phyloP scores from a whole-genome alignment of 257 asterid species.

The Scutellaria minor region DNA sequence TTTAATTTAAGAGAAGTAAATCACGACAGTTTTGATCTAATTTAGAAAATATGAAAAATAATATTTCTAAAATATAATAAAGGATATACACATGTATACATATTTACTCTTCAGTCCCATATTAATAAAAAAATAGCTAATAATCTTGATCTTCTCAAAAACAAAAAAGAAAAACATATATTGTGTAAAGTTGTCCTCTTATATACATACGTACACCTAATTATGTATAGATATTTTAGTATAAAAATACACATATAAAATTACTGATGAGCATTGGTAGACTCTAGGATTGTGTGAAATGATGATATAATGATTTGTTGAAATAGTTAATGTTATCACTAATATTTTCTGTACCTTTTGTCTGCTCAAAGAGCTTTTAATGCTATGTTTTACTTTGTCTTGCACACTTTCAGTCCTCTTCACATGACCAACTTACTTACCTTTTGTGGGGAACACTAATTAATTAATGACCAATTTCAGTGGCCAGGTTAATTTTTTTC shows the following conservation, averaged over 20 bases:
- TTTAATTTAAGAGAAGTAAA: no score
- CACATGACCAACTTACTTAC: conserved; percentile 19
- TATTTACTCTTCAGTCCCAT: no score
- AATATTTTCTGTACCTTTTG: conserved; percentile 14
- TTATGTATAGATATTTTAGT: neutral
- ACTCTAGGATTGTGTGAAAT: conserved; percentile 16
- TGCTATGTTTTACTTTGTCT: conserved; percentile 25
- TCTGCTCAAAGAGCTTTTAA: conserved; percentile 28
- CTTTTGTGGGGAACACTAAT: conserved; percentile 10
- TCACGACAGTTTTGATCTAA: no score
- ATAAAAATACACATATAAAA: neutral
- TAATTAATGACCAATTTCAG: neutral
- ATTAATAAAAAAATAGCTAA: no score
- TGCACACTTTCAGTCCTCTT: conserved; percentile 27
- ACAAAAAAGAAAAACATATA: neutral
- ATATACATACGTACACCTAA: neutral
- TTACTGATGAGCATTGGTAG: neutral
- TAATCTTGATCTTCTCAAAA: no score
- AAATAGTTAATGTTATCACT: conserved; percentile 24
- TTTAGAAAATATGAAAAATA: no score
- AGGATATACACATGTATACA: no score
- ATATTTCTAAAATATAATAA: no score
- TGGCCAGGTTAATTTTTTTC: no score
- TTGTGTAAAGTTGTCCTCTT: neutral
- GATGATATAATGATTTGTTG: conserved; percentile 29